phyloP scores from a whole-genome alignment of 2,329 filamentous ascomycete genomes.

The Macrophomina phaseolina region DNA sequence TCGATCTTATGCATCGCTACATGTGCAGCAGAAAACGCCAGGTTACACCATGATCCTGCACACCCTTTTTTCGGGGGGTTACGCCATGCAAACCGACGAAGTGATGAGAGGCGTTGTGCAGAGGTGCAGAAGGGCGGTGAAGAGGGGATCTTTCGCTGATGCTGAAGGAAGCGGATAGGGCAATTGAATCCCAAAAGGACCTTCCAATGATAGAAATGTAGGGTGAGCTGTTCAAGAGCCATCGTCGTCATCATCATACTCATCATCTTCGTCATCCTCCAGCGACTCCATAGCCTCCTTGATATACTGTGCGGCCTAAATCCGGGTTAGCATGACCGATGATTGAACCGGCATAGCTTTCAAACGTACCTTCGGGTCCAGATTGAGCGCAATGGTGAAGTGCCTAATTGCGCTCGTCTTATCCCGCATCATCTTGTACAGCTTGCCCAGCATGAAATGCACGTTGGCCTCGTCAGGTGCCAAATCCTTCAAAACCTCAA shows the following conservation, averaged over 20 bases:
- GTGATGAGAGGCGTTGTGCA: not conserved
- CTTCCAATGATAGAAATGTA: constrained; percentile 1
- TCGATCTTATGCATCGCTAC: not conserved
- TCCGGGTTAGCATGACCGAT: constrained; percentile 28
- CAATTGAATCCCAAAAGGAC: not conserved
- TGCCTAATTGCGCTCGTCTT: constrained; percentile 83
- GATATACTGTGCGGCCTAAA: constrained; percentile 88
- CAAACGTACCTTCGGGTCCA: constrained; percentile 85
- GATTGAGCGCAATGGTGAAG: constrained; percentile 91
- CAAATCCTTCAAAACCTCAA: constrained; percentile 86
- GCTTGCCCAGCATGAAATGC: constrained; percentile 88
- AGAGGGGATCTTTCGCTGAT: not conserved
- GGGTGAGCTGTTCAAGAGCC: constrained; percentile 1
- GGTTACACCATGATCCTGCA: not conserved
- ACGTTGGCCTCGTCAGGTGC: constrained; percentile 95
- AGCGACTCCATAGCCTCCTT: constrained; percentile 96
- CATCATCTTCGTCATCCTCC: constrained; percentile 74
- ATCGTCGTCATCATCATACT: constrained; percentile 48
- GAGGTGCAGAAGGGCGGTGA: not conserved
- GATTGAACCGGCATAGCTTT: not conserved
- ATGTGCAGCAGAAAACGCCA: not conserved
- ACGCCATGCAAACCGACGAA: constrained; percentile 6
- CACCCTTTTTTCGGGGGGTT: not conserved
- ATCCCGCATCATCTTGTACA: constrained; percentile 65
- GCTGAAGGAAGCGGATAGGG: too few relatives aligned